phyloP scores from a whole-genome alignment of 108 stramenopile species.

The Parietichytrium sp. region DNA sequence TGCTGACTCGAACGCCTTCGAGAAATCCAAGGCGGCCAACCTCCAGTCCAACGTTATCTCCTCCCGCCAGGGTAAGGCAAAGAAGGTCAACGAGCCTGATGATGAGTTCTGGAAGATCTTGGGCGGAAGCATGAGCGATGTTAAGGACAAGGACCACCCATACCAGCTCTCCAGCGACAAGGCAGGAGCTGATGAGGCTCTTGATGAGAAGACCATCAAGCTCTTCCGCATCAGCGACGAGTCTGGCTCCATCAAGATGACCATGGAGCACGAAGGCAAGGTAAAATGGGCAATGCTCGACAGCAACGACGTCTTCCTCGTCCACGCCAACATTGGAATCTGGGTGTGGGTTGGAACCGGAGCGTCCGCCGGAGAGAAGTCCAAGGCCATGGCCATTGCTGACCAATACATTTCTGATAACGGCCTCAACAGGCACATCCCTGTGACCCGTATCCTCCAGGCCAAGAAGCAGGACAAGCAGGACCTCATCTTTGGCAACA shows the following conservation, averaged over 20 bases:
- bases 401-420: constrained; percentile 38
- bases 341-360: constrained; percentile 72
- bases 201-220: constrained; percentile 53
- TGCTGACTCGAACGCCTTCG: constrained; percentile 58
- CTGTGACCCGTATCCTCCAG: constrained; percentile 36
- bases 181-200: constrained; percentile 40
- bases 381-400: constrained; percentile 26
- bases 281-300: constrained; percentile 49
- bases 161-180: constrained; percentile 40
- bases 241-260: constrained; percentile 56
- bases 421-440: constrained; percentile 40
- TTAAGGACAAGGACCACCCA: constrained; percentile 47
- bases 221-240: constrained; percentile 46
- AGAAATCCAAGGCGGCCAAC: constrained; percentile 70
- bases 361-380: constrained; percentile 30
- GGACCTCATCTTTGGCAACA: constrained; percentile 38
- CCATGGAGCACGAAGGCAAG: constrained; percentile 60
- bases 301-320: constrained; percentile 67
- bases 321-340: constrained; percentile 70
- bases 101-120: constrained; percentile 77
- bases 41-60: constrained; percentile 63
- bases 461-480: constrained; percentile 38
- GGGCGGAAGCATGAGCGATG: constrained; percentile 67
- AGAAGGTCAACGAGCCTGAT: constrained; percentile 49
- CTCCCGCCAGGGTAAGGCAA: constrained; percentile 59